phyloP scores from a whole-genome alignment of 257 asterid species.

The Nicotiana undulata region DNA sequence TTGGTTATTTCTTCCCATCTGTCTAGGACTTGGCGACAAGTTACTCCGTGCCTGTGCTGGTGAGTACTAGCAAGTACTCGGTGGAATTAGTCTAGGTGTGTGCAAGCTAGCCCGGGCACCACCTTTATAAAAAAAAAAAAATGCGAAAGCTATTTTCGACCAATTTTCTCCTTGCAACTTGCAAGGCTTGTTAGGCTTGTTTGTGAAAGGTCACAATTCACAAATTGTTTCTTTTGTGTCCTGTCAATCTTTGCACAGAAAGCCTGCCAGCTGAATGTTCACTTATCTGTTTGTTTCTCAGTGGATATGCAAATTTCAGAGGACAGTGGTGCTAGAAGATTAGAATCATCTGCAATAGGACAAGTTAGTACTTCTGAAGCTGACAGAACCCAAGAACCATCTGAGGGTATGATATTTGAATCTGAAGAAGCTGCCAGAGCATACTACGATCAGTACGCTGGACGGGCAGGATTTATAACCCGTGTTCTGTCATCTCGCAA shows the following conservation, averaged over 20 bases:
- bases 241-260: background rate
- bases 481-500: conserved; percentile 56
- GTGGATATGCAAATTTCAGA: conserved; percentile 37
- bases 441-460: conserved; percentile 54
- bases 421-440: conserved; percentile 64
- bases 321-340: conserved; percentile 30
- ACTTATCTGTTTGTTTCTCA: conserved; percentile 13
- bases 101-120: too few relatives aligned
- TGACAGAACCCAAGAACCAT: conserved; percentile 45
- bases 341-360: conserved; percentile 30
- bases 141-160: background rate
- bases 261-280: conserved; percentile 8
- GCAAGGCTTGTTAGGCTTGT: background rate
- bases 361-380: conserved; percentile 21
- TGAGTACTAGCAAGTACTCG: too few relatives aligned
- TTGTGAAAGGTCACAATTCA: background rate
- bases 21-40: too few relatives aligned
- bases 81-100: too few relatives aligned
- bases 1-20: too few relatives aligned
- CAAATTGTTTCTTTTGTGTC: background rate
- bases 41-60: too few relatives aligned
- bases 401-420: conserved; percentile 54
- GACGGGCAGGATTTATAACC: conserved; percentile 43
- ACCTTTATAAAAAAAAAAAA: too few relatives aligned
- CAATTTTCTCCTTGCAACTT: background rate